Evolutionary conservation across 352 stramenopile genomes (phyloP).

Genomic region (Elongisporangium senticosum): DNA sequence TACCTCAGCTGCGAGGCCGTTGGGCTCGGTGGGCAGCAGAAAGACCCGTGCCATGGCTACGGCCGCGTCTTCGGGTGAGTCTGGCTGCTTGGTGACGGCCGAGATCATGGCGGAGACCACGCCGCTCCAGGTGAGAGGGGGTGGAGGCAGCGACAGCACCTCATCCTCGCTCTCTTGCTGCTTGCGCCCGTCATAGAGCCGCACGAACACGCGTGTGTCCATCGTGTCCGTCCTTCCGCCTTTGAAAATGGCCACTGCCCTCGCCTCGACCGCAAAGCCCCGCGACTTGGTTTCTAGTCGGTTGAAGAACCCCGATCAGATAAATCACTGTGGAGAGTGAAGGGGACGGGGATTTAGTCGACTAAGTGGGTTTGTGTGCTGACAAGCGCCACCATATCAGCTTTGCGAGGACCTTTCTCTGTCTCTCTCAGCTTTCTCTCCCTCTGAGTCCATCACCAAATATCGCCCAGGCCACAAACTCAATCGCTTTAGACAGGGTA

Average conservation of each 20-base stretch:
- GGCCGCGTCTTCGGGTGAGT: constrained; percentile 33
- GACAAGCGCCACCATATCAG: background rate
- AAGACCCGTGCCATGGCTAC: constrained; percentile 52
- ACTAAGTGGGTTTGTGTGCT: background rate
- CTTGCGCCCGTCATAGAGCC: constrained; percentile 53
- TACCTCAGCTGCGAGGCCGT: constrained; percentile 62
- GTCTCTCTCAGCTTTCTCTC: background rate
- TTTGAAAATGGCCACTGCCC: background rate
- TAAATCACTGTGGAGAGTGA: background rate
- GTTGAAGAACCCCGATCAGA: background rate
- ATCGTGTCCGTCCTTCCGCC: constrained; percentile 18
- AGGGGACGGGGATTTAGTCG: background rate
- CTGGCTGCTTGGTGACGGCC: constrained; percentile 43
- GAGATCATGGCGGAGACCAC: constrained; percentile 59
- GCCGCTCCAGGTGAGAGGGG: constrained; percentile 63
- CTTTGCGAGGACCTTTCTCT: background rate
- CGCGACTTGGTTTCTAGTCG: background rate
- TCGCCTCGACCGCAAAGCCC: background rate
- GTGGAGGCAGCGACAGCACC: constrained; percentile 56
- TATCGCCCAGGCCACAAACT: background rate
- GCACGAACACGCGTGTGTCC: constrained; percentile 65
- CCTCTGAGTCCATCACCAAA: background rate
- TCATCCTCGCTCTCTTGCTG: constrained; percentile 55
- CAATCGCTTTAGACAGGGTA: background rate
- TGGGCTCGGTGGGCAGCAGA: constrained; percentile 44